Percentiles rank a stretch among this genome's conserved stretches.
These are phyloP conservation scores for Phellopilus nigrolimitatus DNA, from an alignment of 1,284 basidiomycete genomes.

Conservation along the genomic window DNA sequence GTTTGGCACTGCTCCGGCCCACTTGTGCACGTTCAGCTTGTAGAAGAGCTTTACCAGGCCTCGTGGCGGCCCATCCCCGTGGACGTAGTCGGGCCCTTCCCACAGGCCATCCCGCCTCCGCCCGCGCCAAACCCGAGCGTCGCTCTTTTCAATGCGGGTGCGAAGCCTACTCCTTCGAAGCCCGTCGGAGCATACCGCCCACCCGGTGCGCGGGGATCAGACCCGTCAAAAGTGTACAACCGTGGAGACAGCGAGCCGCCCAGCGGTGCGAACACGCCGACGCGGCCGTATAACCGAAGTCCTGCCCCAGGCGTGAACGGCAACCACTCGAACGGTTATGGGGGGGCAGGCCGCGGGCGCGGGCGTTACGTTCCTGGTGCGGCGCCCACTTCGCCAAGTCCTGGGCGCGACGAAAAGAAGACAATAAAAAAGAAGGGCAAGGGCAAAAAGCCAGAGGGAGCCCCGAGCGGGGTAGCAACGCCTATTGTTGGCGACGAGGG, in stretches of 20 bases:
- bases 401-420: constrained; percentile 39
- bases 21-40: constrained; percentile 72
- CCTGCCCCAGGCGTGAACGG: constrained; percentile 40
- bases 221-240: constrained; percentile 82
- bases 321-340: constrained; percentile 31
- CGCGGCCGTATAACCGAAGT: constrained; percentile 53
- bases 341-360: constrained; percentile 22
- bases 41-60: constrained; percentile 86
- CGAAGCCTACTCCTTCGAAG: constrained; percentile 49
- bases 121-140: constrained; percentile 68
- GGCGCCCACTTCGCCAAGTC: constrained; percentile 41
- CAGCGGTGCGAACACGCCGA: constrained; percentile 55
- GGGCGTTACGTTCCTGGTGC: constrained; percentile 67
- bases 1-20: constrained; percentile 92
- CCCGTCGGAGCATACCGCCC: constrained; percentile 85
- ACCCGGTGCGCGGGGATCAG: constrained; percentile 84
- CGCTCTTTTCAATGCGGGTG: constrained; percentile 33
- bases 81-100: constrained; percentile 69
- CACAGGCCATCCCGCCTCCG: constrained; percentile 64
- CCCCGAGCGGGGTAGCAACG: constrained; percentile 25
- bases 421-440: constrained; percentile 53
- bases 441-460: constrained; percentile 43
- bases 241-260: constrained; percentile 55
- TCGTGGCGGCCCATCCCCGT: constrained; percentile 77
- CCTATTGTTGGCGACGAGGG: constrained; percentile 26